phyloP scores from a whole-genome alignment of 1,139 yeast genomes.

The Eremothecium coryli region DNA sequence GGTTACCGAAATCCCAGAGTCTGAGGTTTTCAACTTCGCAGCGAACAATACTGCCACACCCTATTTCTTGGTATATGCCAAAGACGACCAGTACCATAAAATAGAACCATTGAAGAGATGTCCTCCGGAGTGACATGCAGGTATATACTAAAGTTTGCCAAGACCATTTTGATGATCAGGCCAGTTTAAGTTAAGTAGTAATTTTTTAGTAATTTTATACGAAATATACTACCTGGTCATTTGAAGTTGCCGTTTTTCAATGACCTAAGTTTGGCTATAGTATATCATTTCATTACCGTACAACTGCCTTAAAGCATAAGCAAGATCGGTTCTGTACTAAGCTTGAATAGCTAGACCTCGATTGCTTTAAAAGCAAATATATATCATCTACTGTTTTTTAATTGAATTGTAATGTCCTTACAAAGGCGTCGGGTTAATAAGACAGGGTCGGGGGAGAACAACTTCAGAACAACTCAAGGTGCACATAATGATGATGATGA shows the following conservation, averaged over 20 bases:
- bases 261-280: no score
- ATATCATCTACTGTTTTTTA: no score
- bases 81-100: constrained; percentile 49
- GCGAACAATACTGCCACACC: constrained; percentile 86
- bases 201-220: no score
- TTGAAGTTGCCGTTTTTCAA: no score
- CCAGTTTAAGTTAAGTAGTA: no score
- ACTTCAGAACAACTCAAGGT: constrained; percentile 3
- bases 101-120: constrained; percentile 63
- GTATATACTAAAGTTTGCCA: not conserved
- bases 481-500: constrained; percentile 17
- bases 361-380: no score
- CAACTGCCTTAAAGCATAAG: no score
- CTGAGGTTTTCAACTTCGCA: constrained; percentile 63
- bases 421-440: constrained; percentile 41
- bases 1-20: constrained; percentile 66
- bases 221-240: no score
- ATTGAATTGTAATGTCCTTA: constrained; percentile 33
- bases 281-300: no score
- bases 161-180: no score
- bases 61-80: constrained; percentile 76
- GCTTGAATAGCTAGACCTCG: no score
- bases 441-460: constrained; percentile 18
- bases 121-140: constrained; percentile 13
- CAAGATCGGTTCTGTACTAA: no score